Percentiles rank a stretch among this genome's conserved stretches.
These are phyloP conservation scores for Clavariopsis aquatica DNA, from an alignment of 495 filamentous ascomycete genomes.

Conservation along the genomic window DNA sequence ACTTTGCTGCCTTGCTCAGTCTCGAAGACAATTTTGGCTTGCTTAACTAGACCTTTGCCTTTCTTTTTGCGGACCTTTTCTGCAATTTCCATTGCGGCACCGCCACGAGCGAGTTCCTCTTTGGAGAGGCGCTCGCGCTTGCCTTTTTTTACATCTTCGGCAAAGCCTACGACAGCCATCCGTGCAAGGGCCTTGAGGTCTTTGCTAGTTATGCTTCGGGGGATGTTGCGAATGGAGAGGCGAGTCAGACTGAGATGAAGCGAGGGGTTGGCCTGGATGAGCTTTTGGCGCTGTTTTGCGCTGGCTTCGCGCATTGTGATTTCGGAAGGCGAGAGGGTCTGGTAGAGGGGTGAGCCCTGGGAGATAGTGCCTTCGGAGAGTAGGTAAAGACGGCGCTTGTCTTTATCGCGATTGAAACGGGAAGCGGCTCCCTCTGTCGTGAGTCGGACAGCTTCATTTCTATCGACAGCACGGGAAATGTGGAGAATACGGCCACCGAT, in stretches of 20 bases:
- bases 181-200: conserved; percentile 88
- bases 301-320: conserved; percentile 85
- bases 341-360: conserved; percentile 68
- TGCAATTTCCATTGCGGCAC: conserved; percentile 73
- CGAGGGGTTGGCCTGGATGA: conserved; percentile 86
- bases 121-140: conserved; percentile 74
- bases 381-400: conserved; percentile 91
- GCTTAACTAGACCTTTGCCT: conserved; percentile 89
- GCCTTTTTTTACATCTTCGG: conserved; percentile 78
- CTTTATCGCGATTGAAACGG: conserved; percentile 71
- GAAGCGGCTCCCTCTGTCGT: conserved; percentile 64
- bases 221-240: conserved; percentile 91
- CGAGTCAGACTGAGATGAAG: conserved; percentile 89
- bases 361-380: conserved; percentile 82
- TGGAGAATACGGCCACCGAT: conserved; percentile 85
- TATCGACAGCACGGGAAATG: conserved; percentile 78
- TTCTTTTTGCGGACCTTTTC: conserved; percentile 76
- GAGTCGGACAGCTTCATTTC: conserved; percentile 72
- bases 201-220: conserved; percentile 79
- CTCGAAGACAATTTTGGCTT: conserved; percentile 94
- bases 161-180: conserved; percentile 88
- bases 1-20: conserved; percentile 79
- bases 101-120: conserved; percentile 78
- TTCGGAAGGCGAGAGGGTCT: conserved; percentile 75
- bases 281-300: conserved; percentile 79